Percentiles rank a stretch among this genome's conserved stretches.
phyloP scores from a whole-genome alignment of 441 rosid genomes.

The Pelargonium citronellum region DNA sequence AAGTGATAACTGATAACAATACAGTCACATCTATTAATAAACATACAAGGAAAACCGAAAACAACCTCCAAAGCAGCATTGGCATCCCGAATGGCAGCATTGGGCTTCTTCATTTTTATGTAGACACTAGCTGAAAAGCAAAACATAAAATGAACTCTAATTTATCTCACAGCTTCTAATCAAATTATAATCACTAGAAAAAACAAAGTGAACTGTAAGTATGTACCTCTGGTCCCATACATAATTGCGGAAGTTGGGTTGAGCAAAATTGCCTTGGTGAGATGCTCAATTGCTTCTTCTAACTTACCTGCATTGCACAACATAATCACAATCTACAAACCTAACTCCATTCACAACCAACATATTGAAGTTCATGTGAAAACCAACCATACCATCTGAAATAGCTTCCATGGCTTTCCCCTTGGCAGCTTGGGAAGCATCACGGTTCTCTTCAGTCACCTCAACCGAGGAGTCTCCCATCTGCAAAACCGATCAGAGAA shows the following conservation, averaged over 20 bases:
- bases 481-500: slow-evolving; percentile 27
- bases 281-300: slow-evolving; percentile 76
- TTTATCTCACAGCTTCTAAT: neutral
- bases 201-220: neutral
- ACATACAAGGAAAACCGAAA: neutral
- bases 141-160: slow-evolving; percentile 13
- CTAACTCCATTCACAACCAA: no score
- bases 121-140: slow-evolving; percentile 69
- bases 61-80: slow-evolving; percentile 82
- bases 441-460: slow-evolving; percentile 81
- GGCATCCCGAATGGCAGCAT: slow-evolving; percentile 91
- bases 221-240: slow-evolving; percentile 81
- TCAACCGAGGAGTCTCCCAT: slow-evolving; percentile 77
- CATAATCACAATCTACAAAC: slow-evolving; percentile 8
- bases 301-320: slow-evolving; percentile 45
- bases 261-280: slow-evolving; percentile 66
- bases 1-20: no score
- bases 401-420: slow-evolving; percentile 76
- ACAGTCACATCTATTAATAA: neutral
- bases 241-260: slow-evolving; percentile 87
- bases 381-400: slow-evolving; percentile 50
- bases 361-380: no score
- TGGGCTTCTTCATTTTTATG: slow-evolving; percentile 94
- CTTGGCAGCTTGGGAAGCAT: slow-evolving; percentile 75
- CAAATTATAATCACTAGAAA: neutral